Conservation (phyloP, 116 monocot species). For the Papilionanthe hybrid region DNA sequence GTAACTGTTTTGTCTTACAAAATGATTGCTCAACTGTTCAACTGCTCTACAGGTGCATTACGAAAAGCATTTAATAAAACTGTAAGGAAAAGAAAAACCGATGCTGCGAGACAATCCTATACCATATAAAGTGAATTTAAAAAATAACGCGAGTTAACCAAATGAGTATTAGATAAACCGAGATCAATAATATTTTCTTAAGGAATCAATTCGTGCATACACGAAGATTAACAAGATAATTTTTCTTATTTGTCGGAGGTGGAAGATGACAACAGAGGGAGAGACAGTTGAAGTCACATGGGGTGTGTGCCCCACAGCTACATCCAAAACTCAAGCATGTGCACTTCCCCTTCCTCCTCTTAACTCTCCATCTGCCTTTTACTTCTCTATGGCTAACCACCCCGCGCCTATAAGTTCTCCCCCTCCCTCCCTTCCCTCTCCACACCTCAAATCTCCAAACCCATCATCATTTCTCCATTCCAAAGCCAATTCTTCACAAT, state of each 20-base stretch:
- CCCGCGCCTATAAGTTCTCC: not conserved
- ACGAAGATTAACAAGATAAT: not conserved
- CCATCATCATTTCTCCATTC: not conserved
- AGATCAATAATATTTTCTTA: no score
- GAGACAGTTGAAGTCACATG: constrained; percentile 8
- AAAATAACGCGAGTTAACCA: not conserved
- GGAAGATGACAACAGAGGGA: constrained; percentile 6
- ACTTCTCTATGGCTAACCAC: no score
- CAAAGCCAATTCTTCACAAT: not conserved
- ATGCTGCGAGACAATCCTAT: no score
- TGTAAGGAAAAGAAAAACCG: no score
- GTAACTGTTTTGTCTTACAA: no score
- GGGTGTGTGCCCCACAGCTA: constrained; percentile 2
- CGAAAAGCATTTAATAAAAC: no score
- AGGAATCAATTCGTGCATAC: not conserved
- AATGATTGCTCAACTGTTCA: no score
- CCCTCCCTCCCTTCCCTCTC: not conserved
- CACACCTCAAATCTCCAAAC: not conserved
- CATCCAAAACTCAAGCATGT: constrained; percentile 6
- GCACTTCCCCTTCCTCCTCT: constrained; percentile 1
- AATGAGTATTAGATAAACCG: not conserved
- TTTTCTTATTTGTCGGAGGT: constrained; percentile 5
- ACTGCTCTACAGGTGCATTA: no score
- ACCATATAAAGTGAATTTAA: no score
- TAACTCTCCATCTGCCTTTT: not conserved